phyloP scores from a whole-genome alignment of 1,284 basidiomycete species.

The Papiliotrema flavescens region DNA sequence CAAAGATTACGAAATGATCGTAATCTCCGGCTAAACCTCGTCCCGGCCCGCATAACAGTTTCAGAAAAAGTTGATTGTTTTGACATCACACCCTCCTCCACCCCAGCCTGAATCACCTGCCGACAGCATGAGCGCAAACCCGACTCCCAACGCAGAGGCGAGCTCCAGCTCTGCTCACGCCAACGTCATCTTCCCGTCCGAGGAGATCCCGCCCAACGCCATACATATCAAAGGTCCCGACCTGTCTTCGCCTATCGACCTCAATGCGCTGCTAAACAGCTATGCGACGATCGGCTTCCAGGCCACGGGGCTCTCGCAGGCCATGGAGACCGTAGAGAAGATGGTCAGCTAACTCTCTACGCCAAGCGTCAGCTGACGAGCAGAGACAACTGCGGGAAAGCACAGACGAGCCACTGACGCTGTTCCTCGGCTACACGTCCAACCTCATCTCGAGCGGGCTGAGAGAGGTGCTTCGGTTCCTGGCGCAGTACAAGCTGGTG shows the following conservation, averaged over 20 bases:
- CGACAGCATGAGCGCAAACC: not conserved
- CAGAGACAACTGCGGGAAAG: slow-evolving; percentile 40
- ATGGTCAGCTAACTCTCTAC: slow-evolving; percentile 50
- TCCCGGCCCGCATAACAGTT: too few relatives aligned
- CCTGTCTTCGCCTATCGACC: slow-evolving; percentile 67
- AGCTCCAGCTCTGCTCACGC: too few relatives aligned
- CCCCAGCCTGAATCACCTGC: not conserved
- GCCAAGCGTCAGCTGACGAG: not conserved
- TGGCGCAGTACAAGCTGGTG: slow-evolving; percentile 91
- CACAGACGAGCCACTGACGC: slow-evolving; percentile 53
- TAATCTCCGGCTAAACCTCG: too few relatives aligned
- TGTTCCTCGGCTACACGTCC: slow-evolving; percentile 98
- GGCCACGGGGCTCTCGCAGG: slow-evolving; percentile 82
- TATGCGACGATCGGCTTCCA: slow-evolving; percentile 95
- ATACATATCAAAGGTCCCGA: slow-evolving; percentile 81
- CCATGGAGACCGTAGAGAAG: slow-evolving; percentile 57
- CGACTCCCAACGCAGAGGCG: slow-evolving; percentile 18
- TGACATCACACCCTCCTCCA: not conserved
- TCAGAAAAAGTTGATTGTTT: too few relatives aligned
- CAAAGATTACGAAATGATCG: too few relatives aligned
- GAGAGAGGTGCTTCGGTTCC: slow-evolving; percentile 85
- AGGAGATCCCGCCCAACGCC: slow-evolving; percentile 67
- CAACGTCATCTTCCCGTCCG: slow-evolving; percentile 73
- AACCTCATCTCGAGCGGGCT: slow-evolving; percentile 97
- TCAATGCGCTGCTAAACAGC: slow-evolving; percentile 68